Conservation (phyloP, 164 flowering plant species). For the Cinnamomum micranthum region DNA sequence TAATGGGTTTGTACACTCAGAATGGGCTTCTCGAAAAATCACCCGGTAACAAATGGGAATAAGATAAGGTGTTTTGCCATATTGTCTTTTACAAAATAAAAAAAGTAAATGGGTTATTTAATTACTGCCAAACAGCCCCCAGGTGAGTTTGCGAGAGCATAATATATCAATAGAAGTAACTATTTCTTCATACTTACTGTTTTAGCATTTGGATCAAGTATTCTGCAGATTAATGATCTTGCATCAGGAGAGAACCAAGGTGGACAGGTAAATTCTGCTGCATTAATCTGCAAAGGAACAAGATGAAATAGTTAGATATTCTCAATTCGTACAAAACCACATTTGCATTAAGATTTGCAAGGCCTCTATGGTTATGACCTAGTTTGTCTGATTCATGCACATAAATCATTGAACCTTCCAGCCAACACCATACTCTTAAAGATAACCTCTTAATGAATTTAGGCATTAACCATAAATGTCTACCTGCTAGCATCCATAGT, state of each 20-base stretch:
- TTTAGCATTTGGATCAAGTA: conserved; percentile 86
- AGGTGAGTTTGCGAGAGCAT: too few relatives aligned
- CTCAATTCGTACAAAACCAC: neutral
- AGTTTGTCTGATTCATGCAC: neutral
- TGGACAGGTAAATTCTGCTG: conserved; percentile 80
- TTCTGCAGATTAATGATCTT: conserved; percentile 54
- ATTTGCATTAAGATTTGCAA: neutral
- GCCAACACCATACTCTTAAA: neutral
- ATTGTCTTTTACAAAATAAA: too few relatives aligned
- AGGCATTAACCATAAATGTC: too few relatives aligned
- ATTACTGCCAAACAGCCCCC: neutral
- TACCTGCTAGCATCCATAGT: too few relatives aligned
- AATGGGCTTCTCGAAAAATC: too few relatives aligned
- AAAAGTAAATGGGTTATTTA: too few relatives aligned
- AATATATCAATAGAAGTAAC: neutral
- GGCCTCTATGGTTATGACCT: neutral
- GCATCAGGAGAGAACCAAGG: conserved; percentile 76
- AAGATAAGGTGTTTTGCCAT: neutral
- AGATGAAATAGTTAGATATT: conserved; percentile 9
- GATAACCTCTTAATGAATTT: too few relatives aligned
- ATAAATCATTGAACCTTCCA: neutral
- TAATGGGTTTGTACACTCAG: too few relatives aligned
- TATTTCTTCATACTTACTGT: conserved; percentile 53
- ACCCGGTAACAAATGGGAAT: neutral
- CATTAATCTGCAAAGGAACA: conserved; percentile 50